Evolutionary conservation across 768 basidiomycete species (phyloP).

Genomic region (Russula ochroleuca): DNA sequence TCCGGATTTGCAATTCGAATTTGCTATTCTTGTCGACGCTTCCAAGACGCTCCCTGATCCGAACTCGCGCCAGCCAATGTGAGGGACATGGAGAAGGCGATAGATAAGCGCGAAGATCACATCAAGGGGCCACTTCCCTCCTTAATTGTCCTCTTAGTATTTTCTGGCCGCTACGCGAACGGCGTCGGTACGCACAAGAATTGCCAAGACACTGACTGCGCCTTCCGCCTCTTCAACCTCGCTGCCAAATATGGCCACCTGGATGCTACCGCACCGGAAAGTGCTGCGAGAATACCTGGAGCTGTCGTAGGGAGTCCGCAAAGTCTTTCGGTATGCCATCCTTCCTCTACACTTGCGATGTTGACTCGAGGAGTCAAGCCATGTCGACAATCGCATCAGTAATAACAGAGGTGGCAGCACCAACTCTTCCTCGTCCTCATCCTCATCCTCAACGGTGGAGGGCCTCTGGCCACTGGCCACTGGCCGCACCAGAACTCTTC

Average conservation of each 20-base stretch:
- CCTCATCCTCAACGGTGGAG: not conserved
- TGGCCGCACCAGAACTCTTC: conserved; percentile 18
- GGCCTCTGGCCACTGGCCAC: too few relatives aligned
- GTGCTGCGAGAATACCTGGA: conserved; percentile 99
- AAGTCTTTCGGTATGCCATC: not conserved
- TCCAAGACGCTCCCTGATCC: conserved; percentile 80
- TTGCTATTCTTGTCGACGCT: too few relatives aligned
- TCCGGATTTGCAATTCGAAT: conserved; percentile 96
- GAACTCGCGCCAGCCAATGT: conserved; percentile 64
- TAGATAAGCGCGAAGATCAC: too few relatives aligned
- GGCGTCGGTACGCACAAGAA: conserved; percentile 97
- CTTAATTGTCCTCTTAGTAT: conserved; percentile 92
- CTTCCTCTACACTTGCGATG: not conserved
- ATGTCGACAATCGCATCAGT: not conserved
- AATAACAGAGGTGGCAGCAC: not conserved
- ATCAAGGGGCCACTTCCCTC: conserved; percentile 72
- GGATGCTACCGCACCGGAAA: conserved; percentile 93
- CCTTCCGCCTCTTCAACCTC: conserved; percentile 91
- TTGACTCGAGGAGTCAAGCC: not conserved
- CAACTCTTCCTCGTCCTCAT: not conserved
- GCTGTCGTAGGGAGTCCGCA: conserved; percentile 84
- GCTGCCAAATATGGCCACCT: conserved; percentile 97
- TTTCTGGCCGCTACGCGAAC: conserved; percentile 99
- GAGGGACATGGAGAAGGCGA: too few relatives aligned
- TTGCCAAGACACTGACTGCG: conserved; percentile 39